phyloP scores from a whole-genome alignment of 2,329 filamentous ascomycete species.

The Ophiostoma sp. region DNA sequence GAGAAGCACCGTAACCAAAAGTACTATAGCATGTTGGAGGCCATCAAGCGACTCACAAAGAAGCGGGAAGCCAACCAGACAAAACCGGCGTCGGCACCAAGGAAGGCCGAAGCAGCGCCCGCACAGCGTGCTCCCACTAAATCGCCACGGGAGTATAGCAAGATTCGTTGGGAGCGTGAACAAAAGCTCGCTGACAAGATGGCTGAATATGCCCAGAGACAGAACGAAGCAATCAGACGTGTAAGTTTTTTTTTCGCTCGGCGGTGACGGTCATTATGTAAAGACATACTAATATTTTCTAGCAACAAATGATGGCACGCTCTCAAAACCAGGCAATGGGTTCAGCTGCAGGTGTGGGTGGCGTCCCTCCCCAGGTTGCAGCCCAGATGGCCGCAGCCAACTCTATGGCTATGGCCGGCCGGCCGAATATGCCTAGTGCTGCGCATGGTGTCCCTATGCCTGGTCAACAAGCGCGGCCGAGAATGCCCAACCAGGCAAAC shows the following conservation, averaged over 20 bases:
- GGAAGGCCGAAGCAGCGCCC: constrained; percentile 65
- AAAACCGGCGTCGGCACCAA: constrained; percentile 83
- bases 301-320: constrained; percentile 30
- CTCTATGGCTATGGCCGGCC: constrained; percentile 35
- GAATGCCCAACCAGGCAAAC: constrained; percentile 48
- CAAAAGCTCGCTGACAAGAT: constrained; percentile 59
- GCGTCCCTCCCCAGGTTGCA: constrained; percentile 39
- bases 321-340: constrained; percentile 26
- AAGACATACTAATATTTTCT: constrained; percentile 19
- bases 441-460: constrained; percentile 37
- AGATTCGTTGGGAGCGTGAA: constrained; percentile 82
- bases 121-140: constrained; percentile 47
- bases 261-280: not conserved
- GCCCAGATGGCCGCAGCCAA: constrained; percentile 37
- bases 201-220: constrained; percentile 52
- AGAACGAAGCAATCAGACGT: constrained; percentile 55
- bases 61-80: constrained; percentile 81
- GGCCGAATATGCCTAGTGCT: constrained; percentile 43
- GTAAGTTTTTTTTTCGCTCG: not conserved
- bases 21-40: constrained; percentile 83
- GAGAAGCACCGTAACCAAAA: constrained; percentile 82
- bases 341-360: constrained; percentile 34
- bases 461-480: constrained; percentile 46
- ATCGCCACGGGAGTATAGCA: constrained; percentile 86
- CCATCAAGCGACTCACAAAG: constrained; percentile 91